Evolutionary conservation across 768 basidiomycete species (phyloP), one percentile per base, ranked within the genome.

Genomic region (Kwoniella pini): DNA sequence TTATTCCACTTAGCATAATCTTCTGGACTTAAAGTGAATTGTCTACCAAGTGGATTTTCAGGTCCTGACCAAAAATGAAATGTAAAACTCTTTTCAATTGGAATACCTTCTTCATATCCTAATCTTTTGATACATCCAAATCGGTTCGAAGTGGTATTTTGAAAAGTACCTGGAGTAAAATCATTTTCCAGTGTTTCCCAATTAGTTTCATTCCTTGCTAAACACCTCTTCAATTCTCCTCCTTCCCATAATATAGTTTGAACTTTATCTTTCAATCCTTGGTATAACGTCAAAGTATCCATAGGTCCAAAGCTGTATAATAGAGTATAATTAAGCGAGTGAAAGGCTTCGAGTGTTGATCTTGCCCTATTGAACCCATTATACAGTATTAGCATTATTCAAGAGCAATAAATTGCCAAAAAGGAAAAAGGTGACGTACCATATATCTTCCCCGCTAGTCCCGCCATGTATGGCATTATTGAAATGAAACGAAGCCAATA

Each of bases 61-160:
- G 64, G 43, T n/a, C 59, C 49, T 13, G 27, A 48, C 70, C 70
- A 71, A 48, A 69, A 71, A 54, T 71, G 70, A 40, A 68, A 69
- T 3, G 56, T 50, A 31, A 68, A 69, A 30, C 55, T 61, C 48
- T 71, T 71, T 50, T 61, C 63, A 4, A 69, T 19, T 9, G 70
- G 70, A 2, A 71, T 62, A 1, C 70, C 70, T 6, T 66, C 60
- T 31, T 65, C 58, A 31, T 55, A 66, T 9, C 63, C 70, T 27
- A 45, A 22, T 26, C 38, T 53, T 56, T 60, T 66, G 36, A 62
- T 61, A 50, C 70, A 71, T 21, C 70, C 61, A 46, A 55, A 63
- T 36, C 33, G 51, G 7, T 43, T 27, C 6, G 9, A 6, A 15
- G 19, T 12, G 9, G 31, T 30, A n/a, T 38, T 54, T 31, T 67